Base-by-base conservation (phyloP, 257 asterid genomes). In the Leonotis leonurus region DNA sequence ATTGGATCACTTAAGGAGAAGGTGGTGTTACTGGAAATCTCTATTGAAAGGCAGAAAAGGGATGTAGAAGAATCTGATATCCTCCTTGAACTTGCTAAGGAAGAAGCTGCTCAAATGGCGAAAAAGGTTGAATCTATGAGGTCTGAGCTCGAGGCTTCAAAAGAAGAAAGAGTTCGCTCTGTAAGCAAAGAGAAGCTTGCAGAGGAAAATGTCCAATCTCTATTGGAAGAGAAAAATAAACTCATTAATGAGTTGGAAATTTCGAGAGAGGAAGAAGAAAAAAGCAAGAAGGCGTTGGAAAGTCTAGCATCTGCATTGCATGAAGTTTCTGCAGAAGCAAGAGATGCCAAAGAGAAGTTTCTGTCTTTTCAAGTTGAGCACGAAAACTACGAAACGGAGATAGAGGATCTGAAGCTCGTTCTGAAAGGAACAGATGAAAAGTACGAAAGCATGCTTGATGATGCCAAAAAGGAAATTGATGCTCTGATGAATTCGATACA, bases 231-330 rank as follows among this genome's bases (percentile, higher is more conserved):
- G 49, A 89, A 93, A 67, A 81, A 74, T 67, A 67, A 72, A 64
- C 88, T 93, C 71, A 73, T 83, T 53, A 73, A 73, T 18, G 97
- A 87, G 64, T 64, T 92, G 79, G 89, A 62, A 49, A 70, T 65
- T 44, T 81, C 93, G 12, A 85, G 82, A 79, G 94, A 82, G 5
- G 99, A 89, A 73, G 99, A 89, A 67, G 96, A 93, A 80, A 93
- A 83, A 75, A 82, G 81, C 80, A 93, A 87, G 81, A 93, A 87
- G 74, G 99, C 99, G 24, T 77, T 89, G 69, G 99, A 89, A 74
- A 87, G 97, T 73, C 65, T 93, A 64, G 92, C 95, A 44, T 83
- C 99, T 3, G 97, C 97, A 21, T 74, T 89, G 33, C 96, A 93
- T 60, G 99, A 89, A 79, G 94, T 93, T 72, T 87, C 95, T 41